Evolutionary conservation across 495 filamentous ascomycete genomes (phyloP), one percentile per base, ranked within the genome.

Genomic region (Aspergillus affinis): DNA sequence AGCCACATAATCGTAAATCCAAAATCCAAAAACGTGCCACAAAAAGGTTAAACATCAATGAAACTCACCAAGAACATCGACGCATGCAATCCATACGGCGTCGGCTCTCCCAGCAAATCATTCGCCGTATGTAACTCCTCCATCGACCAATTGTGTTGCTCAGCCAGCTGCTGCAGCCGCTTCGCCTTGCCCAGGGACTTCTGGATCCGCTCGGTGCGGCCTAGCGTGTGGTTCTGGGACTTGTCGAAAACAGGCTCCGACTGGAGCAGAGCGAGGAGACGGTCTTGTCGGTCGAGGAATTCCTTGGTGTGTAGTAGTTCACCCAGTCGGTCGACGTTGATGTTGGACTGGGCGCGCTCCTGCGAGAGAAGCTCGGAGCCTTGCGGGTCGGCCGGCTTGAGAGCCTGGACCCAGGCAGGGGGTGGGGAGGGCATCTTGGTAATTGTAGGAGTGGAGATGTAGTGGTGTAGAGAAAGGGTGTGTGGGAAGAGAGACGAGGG

Each of bases 231-330:
- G 62, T 88, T 90, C 61, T 86, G 82, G 5, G 82, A 84, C 68
- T 89, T 90, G 68, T 89, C 84, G 61, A 90, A 90, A 49, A 87
- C 81, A 62, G 82, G 79, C 52, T 90, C 84, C 0, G 75, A 60
- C 64, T 84, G 70, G 6, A 90, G 77, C 9, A 88, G 71, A 15
- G 77, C 62, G 13, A 90, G 68, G 9, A 90, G 72, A 9, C 71
- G 68, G 6, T 80, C 63, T 64, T 85, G 83, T 27, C 81, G 75
- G 23, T 82, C 72, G 15, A 88, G 68, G 3, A 75, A 69, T 53
- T 86, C 78, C 65, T 80, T 81, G 7, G 83, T 84, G 66, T 86
- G 84, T 10, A 90, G 77, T 48, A 86, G 82, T 32, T 83, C 75
- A n/a, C 82, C 81, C 15, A 90, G 74, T 61, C 80, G 79, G 48